phyloP scores from a whole-genome alignment of 352 stramenopile genomes.

The Ophiocytium majus region DNA sequence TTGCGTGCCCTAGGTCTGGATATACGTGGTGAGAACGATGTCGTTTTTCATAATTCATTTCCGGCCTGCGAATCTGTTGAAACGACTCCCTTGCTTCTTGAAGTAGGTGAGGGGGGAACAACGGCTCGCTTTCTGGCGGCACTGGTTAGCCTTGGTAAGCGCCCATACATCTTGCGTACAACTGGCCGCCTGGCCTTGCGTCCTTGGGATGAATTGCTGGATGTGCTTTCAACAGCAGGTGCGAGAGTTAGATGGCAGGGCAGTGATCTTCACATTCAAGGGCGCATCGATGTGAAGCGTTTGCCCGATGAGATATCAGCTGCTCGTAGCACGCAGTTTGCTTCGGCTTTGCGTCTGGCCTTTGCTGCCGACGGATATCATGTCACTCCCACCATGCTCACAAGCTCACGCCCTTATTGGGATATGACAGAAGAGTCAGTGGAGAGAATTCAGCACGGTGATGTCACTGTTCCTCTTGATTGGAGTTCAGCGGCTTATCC shows the following conservation, averaged over 20 bases:
- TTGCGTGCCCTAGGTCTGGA: no score
- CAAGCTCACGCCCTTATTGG: neutral
- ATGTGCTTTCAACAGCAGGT: neutral
- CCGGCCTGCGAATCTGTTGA: no score
- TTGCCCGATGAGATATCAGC: neutral
- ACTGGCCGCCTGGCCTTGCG: neutral
- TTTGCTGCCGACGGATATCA: neutral
- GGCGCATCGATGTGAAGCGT: neutral
- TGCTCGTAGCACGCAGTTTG: conserved; percentile 3
- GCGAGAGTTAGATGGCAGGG: neutral
- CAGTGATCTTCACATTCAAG: neutral
- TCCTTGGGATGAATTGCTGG: neutral
- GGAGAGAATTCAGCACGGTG: neutral
- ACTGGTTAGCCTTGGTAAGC: neutral
- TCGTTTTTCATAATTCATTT: no score
- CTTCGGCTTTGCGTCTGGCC: neutral
- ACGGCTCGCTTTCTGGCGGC: neutral
- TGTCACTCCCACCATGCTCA: neutral
- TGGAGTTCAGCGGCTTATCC: neutral
- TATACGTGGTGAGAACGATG: no score
- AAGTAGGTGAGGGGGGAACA: neutral
- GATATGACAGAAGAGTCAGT: neutral
- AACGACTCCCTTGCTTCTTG: no score
- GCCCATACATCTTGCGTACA: neutral
- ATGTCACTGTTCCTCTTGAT: conserved; percentile 9